A percentile compares a stretch with the other conserved stretches of the same genome.
phyloP scores from a whole-genome alignment of 345 rosid genomes.

The Lepidium sativum region DNA sequence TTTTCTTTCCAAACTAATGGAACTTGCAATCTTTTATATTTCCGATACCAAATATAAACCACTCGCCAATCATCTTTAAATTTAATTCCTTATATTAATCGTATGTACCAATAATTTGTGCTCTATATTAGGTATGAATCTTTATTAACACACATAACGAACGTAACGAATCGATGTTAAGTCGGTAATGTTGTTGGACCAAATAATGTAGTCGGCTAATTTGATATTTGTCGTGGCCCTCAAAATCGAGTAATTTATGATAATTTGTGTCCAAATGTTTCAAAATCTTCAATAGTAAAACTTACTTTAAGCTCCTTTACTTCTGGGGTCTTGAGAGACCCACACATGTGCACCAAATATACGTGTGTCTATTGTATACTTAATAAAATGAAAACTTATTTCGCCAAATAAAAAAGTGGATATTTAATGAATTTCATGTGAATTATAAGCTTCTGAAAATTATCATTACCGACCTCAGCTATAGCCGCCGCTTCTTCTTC shows the following conservation, averaged over 20 bases:
- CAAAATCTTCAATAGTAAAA: not conserved
- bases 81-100: too few species aligned
- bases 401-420: not conserved
- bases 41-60: too few species aligned
- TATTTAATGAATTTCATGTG: constrained; percentile 25
- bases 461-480: constrained; percentile 19
- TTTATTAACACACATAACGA: not conserved
- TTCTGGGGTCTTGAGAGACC: constrained; percentile 18
- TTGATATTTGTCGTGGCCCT: constrained; percentile 6
- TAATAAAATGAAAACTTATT: not conserved
- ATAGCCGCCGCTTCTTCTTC: constrained; percentile 13
- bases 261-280: not conserved
- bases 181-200: constrained; percentile 12
- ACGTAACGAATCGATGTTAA: not conserved
- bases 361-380: constrained; percentile 14
- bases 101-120: not conserved
- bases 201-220: constrained; percentile 12
- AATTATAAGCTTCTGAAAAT: constrained; percentile 12
- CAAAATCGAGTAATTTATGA: not conserved
- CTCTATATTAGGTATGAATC: not conserved
- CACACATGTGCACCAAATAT: constrained; percentile 25
- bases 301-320: constrained; percentile 1
- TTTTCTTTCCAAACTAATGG: too few species aligned
- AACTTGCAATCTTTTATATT: too few species aligned
- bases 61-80: too few species aligned